phyloP scores from a whole-genome alignment of 192 early-diverging fungal genomes.

The Entomortierella lignicola region DNA sequence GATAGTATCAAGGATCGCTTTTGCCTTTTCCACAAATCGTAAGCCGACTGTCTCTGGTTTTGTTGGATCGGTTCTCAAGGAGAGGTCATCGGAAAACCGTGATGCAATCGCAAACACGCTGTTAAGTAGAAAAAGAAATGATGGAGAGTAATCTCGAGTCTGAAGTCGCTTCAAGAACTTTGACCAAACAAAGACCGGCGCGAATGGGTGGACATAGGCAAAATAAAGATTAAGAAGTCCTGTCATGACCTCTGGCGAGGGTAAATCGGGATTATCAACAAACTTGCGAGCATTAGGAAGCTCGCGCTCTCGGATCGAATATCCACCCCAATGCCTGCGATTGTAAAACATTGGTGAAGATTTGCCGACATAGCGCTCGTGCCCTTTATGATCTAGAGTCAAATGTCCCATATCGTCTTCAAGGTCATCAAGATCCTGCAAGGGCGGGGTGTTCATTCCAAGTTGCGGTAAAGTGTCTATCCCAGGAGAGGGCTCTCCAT shows the following conservation, averaged over 20 bases:
- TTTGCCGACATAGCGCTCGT: slow-evolving; percentile 77
- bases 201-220: slow-evolving; percentile 73
- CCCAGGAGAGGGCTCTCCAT: slow-evolving; percentile 8
- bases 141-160: slow-evolving; percentile 50
- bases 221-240: slow-evolving; percentile 74
- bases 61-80: slow-evolving; percentile 53
- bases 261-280: slow-evolving; percentile 60
- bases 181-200: slow-evolving; percentile 75
- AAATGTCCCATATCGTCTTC: slow-evolving; percentile 74
- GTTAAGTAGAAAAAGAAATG: slow-evolving; percentile 63
- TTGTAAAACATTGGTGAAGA: slow-evolving; percentile 76
- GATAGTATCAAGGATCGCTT: slow-evolving; percentile 39
- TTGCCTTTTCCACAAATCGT: slow-evolving; percentile 69
- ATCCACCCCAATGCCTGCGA: slow-evolving; percentile 55
- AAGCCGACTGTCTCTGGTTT: slow-evolving; percentile 65
- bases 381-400: slow-evolving; percentile 78
- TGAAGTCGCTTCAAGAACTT: slow-evolving; percentile 54
- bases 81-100: slow-evolving; percentile 54
- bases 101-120: slow-evolving; percentile 67
- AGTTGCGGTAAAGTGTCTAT: slow-evolving; percentile 22
- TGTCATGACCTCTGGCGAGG: slow-evolving; percentile 68
- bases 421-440: slow-evolving; percentile 55
- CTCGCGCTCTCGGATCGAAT: slow-evolving; percentile 58
- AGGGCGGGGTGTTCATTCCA: slow-evolving; percentile 43
- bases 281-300: slow-evolving; percentile 40